Evolutionary conservation across 345 rosid genomes (phyloP), one percentile per base, ranked within the genome.

Genomic region (Iberis pinnata): DNA sequence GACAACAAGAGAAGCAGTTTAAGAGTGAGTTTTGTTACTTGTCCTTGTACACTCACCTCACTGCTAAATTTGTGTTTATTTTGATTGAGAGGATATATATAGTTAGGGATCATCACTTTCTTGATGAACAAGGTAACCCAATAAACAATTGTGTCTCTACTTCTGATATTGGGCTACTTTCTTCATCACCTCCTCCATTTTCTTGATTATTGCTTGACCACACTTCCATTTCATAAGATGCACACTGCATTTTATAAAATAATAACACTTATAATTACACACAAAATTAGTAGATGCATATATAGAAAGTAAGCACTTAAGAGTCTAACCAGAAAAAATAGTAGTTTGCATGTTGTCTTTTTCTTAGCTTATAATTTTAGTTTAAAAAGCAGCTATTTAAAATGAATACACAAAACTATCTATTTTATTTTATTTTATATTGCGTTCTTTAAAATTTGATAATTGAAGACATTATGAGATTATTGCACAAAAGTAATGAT

Each of bases 141-240:
- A 86, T 89, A 78, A 83, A 81, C 70, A 89, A 40, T 43, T 81
- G 89, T 0, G 97, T 89, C 70, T 83, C 97, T 69, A 89, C 93
- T 10, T 80, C 93, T 9, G 86, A 86, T 50, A 63, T 63, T 16
- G 86, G 77, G 56, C 66, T 76, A 18, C 77, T 65, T 37, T 79
- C 89, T 6, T 75, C 73, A 7, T 41, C 45, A 0, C 39, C 55
- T 56, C 49, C 56, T 54, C 22, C 59, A 48, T 8, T 63, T 49
- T 62, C 68, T 42, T 39, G 65, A 46, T 60, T 53, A 64, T 46
- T 63, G 36, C 48, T 43, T 29, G 57, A 43, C 43, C 68, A 43
- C 8, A 49, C 68, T 58, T 40, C 45, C 1, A 20, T 42, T 27
- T 74, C 51, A 37, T 60, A 24, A 58, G 45, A 22, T 33, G 69